phyloP scores from a whole-genome alignment of 495 filamentous ascomycete species.

The Podospora pseudoanserina region DNA sequence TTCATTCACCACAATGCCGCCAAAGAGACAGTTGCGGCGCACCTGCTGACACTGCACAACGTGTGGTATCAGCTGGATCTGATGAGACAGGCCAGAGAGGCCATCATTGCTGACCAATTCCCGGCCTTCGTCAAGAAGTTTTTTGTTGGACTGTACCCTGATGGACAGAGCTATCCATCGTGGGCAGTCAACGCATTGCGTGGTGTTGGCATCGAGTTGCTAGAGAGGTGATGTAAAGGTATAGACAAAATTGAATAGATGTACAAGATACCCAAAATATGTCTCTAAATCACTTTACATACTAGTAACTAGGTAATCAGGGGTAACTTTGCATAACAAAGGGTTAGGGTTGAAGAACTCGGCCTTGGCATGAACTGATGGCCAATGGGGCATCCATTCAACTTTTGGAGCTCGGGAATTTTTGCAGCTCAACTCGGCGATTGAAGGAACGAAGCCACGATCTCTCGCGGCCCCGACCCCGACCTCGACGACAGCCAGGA shows the following conservation, averaged over 20 bases:
- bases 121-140: conserved; percentile 75
- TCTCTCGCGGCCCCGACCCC: neutral
- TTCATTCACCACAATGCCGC: conserved; percentile 87
- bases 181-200: conserved; percentile 85
- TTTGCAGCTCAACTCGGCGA: conserved; percentile 15
- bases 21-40: conserved; percentile 94
- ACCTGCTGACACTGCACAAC: conserved; percentile 93
- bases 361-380: conserved; percentile 1
- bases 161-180: conserved; percentile 63
- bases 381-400: neutral
- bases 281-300: neutral
- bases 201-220: conserved; percentile 80
- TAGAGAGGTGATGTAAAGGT: conserved; percentile 19
- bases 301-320: neutral
- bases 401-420: conserved; percentile 19
- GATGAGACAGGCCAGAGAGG: conserved; percentile 69
- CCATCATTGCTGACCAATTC: conserved; percentile 79
- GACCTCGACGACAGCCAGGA: conserved; percentile 5
- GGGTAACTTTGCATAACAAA: neutral
- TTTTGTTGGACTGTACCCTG: conserved; percentile 67
- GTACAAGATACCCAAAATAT: neutral
- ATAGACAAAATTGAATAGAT: neutral
- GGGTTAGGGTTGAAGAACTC: conserved; percentile 21
- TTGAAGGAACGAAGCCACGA: conserved; percentile 3
- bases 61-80: conserved; percentile 82